Base-by-base conservation (phyloP, 805 yeast genomes). In the Candida maesae region DNA sequence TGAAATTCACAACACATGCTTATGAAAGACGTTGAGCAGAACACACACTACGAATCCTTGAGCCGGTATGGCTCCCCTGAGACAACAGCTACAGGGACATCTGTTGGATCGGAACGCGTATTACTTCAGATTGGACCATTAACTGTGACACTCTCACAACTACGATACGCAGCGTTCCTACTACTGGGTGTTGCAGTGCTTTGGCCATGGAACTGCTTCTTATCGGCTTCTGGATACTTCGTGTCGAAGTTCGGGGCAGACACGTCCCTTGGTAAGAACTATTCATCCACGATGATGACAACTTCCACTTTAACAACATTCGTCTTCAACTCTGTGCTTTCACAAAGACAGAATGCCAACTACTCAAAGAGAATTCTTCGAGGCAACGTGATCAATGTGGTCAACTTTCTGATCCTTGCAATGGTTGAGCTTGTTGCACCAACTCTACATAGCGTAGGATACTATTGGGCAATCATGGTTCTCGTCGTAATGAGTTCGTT, bases 161-260 rank as follows among this genome's bases (percentile, higher is more conserved):
- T 47, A 4, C n/a, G 46, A n/a, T 44, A 44, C 33, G 7, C 26
- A 7, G 23, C 51, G 5, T 44, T 44, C 29, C 23, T 47, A 18
- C 51, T 76, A 11, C 71, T 85, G 7, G 97, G 97, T 0, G 70
- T 87, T 12, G 83, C 95, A 1, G 68, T 84, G 16, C 69, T 91
- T 16, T 91, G 98, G 97, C 98, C 98, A 0, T 91, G 98, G 96
- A 93, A 91, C 67, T 80, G 93, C 51, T 82, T 90, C 48, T 64
- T 93, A 9, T 79, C 95, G 1, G 96, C 96, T 0, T 76, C 95
- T 0, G 83, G 84, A 8, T 89, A 87, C 62, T 87, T 88, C 55
- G 36, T 48, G 7, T n/a, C 38, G 5, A 59, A 89, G 51, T 77
- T 91, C 47, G 63, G 61, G 15, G 66, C 59, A n/a, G 63, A 73